Percentiles rank a stretch among this genome's conserved stretches.
Evolutionary conservation across 2,329 filamentous ascomycete genomes (phyloP).

Genomic region (Aspergillus flavus): DNA sequence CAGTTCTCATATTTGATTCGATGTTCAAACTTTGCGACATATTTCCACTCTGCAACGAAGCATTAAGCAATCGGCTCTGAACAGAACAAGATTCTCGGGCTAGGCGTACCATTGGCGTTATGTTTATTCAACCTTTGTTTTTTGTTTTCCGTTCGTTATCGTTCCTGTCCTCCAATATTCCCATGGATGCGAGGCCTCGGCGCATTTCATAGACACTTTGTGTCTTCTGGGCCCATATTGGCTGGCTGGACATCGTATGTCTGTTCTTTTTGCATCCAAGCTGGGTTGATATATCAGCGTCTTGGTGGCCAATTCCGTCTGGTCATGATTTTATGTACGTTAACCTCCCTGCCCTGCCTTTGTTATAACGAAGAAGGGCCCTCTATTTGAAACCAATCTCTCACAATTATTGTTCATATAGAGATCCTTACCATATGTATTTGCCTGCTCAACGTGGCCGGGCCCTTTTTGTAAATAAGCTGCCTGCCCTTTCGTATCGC

Average conservation of each 20-base stretch:
- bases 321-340: constrained; percentile 51
- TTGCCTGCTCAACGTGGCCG: constrained; percentile 26
- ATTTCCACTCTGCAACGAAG: constrained; percentile 31
- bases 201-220: constrained; percentile 38
- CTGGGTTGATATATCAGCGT: constrained; percentile 40
- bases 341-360: constrained; percentile 52
- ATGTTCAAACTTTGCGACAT: constrained; percentile 28
- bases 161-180: constrained; percentile 7
- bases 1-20: constrained; percentile 23
- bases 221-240: constrained; percentile 34
- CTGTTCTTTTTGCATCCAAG: constrained; percentile 40
- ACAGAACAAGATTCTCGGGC: constrained; percentile 34
- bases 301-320: constrained; percentile 37
- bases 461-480: constrained; percentile 40
- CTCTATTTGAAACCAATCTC: constrained; percentile 49
- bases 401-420: constrained; percentile 49
- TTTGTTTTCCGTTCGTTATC: constrained; percentile 19
- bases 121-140: constrained; percentile 28
- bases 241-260: constrained; percentile 35
- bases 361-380: constrained; percentile 41
- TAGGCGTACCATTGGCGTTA: constrained; percentile 39
- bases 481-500: constrained; percentile 33
- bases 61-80: constrained; percentile 39
- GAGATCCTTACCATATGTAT: constrained; percentile 36
- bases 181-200: constrained; percentile 32